Base-by-base conservation (phyloP, 2,329 filamentous ascomycete genomes). In the Davidsoniella virescens region DNA sequence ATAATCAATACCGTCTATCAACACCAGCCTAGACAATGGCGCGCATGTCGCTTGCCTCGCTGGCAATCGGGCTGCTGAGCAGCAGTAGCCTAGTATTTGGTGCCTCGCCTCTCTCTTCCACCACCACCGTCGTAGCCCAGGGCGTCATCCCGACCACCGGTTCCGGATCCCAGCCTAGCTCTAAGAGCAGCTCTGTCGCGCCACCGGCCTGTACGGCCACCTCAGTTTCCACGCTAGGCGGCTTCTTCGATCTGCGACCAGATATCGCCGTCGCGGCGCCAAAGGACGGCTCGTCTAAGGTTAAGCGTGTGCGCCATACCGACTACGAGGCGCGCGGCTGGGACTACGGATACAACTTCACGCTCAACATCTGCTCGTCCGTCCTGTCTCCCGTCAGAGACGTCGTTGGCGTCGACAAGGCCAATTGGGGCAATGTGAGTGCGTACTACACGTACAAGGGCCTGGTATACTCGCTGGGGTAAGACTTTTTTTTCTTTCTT, bases 271-370 rank as follows among this genome's bases (percentile, higher is more conserved):
- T 70, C 25, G 20, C 51, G 12, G 58, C 61, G 14, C 60, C 65
- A 4, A 62, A 66, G 18, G 66, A 72, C 43, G 66, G 71, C 44
- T 72, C 71, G 57, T 59, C 65, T 12, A 63, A 66, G 54, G 67
- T 66, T 55, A 65, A 65, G 12, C 62, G 61, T 25, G 63, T 65
- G 9, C 49, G 47, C 48, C 64, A 65, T 8, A 65, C 67, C 29
- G 74, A 78, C 60, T 79, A 79, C 62, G 71, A 77, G 55, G 78
- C 82, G 6, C 75, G 74, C 53, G 85, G 85, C 33, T 83, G 79
- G 62, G 85, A 90, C 64, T 85, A 87, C 57, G 78, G 76, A 55
- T 76, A 78, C 55, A 90, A 90, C 67, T 92, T 92, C 60, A 90
- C 84, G 2, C 61, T 90, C 58, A 92, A 92, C 65, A 80, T 92